Evolutionary conservation across 345 rosid genomes (phyloP).

Genomic region (Hibiscus trionum): DNA sequence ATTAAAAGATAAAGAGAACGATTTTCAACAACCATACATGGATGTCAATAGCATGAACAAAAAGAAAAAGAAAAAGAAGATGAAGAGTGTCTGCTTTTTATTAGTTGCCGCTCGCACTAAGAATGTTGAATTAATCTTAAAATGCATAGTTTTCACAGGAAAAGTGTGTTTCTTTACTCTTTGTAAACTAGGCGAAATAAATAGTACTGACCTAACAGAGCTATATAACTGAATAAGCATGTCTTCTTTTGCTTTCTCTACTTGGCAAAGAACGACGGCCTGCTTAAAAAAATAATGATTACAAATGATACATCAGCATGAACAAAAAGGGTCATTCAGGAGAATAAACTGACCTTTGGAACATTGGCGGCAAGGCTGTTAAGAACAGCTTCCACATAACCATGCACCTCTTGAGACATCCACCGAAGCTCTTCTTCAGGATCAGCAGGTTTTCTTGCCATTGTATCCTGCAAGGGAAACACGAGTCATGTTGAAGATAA

Average conservation of each 20-base stretch:
- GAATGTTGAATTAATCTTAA: background rate
- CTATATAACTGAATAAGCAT: conserved; percentile 95
- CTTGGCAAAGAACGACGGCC: conserved; percentile 99
- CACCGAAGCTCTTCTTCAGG: conserved; percentile 99
- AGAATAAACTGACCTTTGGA: conserved; percentile 58
- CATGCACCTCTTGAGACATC: conserved; percentile 99
- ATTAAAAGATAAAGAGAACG: background rate
- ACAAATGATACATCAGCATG: conserved; percentile 5
- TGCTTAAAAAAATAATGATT: conserved; percentile 30
- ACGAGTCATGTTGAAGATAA: background rate
- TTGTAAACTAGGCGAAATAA: background rate
- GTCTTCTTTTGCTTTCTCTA: conserved; percentile 96
- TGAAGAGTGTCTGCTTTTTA: background rate
- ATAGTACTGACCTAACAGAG: conserved; percentile 58
- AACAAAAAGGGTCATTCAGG: background rate
- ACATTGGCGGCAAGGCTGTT: conserved; percentile 98
- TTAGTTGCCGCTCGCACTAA: background rate
- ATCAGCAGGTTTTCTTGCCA: conserved; percentile 85
- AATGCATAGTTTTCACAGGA: background rate
- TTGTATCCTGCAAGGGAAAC: conserved; percentile 57
- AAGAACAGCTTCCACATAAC: conserved; percentile 98
- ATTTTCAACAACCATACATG: background rate
- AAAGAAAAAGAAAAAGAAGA: background rate
- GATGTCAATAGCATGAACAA: background rate
- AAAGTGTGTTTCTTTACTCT: background rate